Percentiles rank a stretch among this genome's conserved stretches.
phyloP scores from a whole-genome alignment of 2,329 filamentous ascomycete genomes.

The Dothiorella sarmentorum region DNA sequence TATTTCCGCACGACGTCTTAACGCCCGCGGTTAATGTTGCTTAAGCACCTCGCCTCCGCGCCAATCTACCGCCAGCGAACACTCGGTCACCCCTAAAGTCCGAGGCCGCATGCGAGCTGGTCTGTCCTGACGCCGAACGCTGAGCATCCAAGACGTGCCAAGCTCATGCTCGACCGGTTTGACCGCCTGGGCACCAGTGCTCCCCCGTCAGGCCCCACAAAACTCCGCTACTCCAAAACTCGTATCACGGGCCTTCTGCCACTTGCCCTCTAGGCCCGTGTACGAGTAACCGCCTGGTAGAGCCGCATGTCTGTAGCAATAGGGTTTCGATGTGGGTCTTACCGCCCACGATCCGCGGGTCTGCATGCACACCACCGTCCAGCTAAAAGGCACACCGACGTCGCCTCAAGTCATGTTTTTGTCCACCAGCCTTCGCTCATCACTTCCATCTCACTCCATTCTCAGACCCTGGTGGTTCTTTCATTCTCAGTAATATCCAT shows the following conservation, averaged over 20 bases:
- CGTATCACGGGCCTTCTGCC: constrained; percentile 1
- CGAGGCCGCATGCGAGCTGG: not conserved
- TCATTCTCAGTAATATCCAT: not conserved
- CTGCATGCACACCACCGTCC: not conserved
- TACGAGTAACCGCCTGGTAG: constrained; percentile 3
- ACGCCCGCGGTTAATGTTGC: not conserved
- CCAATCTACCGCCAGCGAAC: not conserved
- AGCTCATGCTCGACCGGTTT: constrained; percentile 10
- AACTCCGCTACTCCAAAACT: constrained; percentile 11
- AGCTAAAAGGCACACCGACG: constrained; percentile 7
- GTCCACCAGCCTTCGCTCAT: constrained; percentile 9
- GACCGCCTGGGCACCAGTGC: not conserved
- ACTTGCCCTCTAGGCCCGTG: not conserved
- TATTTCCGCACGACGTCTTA: not conserved
- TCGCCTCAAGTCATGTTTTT: not conserved
- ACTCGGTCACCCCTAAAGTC: not conserved
- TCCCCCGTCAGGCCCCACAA: not conserved
- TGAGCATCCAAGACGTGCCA: constrained; percentile 15
- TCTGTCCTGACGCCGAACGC: constrained; percentile 2
- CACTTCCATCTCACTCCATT: constrained; percentile 4
- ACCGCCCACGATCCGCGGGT: not conserved
- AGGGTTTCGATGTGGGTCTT: constrained; percentile 9
- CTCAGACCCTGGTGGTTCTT: constrained; percentile 11
- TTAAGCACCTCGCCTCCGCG: not conserved
- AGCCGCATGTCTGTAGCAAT: constrained; percentile 16